Evolutionary conservation across 176 grass and related monocot species (phyloP).

Genomic region (Luzula sylvatica): DNA sequence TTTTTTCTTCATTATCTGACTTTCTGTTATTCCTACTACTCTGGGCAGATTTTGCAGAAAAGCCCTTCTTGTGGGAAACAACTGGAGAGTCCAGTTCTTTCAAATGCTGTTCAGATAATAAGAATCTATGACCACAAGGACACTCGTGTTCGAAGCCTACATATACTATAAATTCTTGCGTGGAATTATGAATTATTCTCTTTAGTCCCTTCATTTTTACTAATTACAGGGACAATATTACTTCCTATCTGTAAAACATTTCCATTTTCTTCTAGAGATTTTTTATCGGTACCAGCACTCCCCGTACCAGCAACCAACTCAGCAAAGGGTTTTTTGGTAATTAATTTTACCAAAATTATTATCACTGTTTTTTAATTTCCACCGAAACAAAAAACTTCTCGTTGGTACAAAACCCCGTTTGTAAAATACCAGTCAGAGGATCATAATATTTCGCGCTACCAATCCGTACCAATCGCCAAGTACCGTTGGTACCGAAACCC

Average conservation of each 20-base stretch:
- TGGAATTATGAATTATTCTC: conserved; percentile 30
- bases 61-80: conserved; percentile 28
- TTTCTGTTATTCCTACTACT: conserved; percentile 1
- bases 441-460: conserved; percentile 94
- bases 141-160: conserved; percentile 94
- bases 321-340: conserved; percentile 85
- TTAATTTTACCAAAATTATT: conserved; percentile 38
- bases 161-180: conserved; percentile 41
- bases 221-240: conserved; percentile 63
- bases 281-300: conserved; percentile 39
- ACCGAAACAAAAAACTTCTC: conserved; percentile 74
- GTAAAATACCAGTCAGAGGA: conserved; percentile 72
- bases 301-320: conserved; percentile 81
- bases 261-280: conserved; percentile 31
- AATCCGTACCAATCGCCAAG: conserved; percentile 72
- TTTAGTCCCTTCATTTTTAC: conserved; percentile 41
- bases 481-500: conserved; percentile 25
- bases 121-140: conserved; percentile 79
- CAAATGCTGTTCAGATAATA: conserved; percentile 72
- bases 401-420: conserved; percentile 64
- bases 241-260: conserved; percentile 70
- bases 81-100: conserved; percentile 44
- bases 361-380: conserved; percentile 23
- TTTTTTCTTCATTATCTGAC: conserved; percentile 28
- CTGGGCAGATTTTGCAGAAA: conserved; percentile 30